Conservation (phyloP, 305 asterid genomes). For the Caryopteris hybrid region DNA sequence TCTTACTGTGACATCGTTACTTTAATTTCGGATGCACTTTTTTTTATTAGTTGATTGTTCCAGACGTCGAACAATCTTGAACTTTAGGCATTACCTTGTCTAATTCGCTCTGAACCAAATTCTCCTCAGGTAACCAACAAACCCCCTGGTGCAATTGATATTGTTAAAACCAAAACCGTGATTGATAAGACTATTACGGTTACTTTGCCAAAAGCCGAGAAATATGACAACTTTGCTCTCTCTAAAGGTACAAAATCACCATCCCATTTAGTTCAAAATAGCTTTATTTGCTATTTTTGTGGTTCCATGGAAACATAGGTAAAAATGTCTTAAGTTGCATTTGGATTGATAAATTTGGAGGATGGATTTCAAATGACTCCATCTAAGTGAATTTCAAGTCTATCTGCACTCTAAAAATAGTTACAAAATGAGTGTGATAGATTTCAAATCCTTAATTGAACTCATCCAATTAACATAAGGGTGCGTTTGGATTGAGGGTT, state of each 20-base stretch:
- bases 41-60: neutral
- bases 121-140: constrained; percentile 22
- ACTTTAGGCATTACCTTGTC: neutral
- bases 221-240: constrained; percentile 26
- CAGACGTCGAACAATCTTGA: neutral
- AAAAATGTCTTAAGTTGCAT: neutral
- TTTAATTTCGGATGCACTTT: neutral
- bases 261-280: neutral
- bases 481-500: no score
- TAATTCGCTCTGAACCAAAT: neutral
- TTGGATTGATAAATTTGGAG: no score
- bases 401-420: no score
- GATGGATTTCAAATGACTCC: neutral
- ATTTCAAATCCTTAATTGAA: neutral
- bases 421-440: neutral
- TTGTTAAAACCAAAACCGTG: constrained; percentile 25
- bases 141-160: neutral
- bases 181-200: constrained; percentile 51
- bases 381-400: no score
- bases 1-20: neutral
- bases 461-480: neutral
- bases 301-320: neutral
- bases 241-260: constrained; percentile 24
- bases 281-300: neutral
- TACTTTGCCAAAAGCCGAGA: constrained; percentile 27